Base-by-base conservation (phyloP, 768 basidiomycete species). In the Xerocomus brunneocitrinus region DNA sequence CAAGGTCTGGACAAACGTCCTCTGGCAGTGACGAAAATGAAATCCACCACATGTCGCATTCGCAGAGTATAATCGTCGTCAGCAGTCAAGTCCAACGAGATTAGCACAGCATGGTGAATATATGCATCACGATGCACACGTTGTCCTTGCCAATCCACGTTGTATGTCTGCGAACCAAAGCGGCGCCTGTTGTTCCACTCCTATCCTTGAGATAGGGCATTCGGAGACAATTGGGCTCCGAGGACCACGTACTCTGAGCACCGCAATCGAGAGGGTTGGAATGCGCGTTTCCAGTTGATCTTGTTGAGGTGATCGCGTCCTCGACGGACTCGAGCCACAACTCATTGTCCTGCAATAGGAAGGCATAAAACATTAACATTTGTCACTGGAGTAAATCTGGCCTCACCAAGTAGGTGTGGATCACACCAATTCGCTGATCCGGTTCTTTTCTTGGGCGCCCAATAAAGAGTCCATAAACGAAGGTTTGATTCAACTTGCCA, bases 331-430 rank as follows among this genome's bases (percentile, higher is more conserved):
- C 32, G 10, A 34, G 32, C 38, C 35, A 39, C 41, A 48, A 56
- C 49, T 28, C 40, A 42, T 48, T 36, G 47, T 49, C 52, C 63
- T 35, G 28, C 27, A 42, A 57, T 41, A 42, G 57, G 51, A 58
- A 56, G 35, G 51, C 5, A 49, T 12, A 55, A 34, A 50, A 56
- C 46, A n/a, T 45, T 56, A 50, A 45, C 44, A 50, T 52, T 28
- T 28, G n/a, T 14, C 28, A 25, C 42, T 36, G 45, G 49, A 24
- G 32, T 47, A 28, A 31, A 31, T 46, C 46, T 9, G 16, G 60
- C 66, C 64, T 65, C 66, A 31, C 60, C 58, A 48, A 52, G 42
- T 39, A 45, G 56, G 65, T 62, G 64, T 39, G 65, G 54, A 22
- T 44, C 50, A 45, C 39, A 50, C 34, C 1, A 38, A 38, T 6